A percentile compares a stretch with the other conserved stretches of the same genome.
These are phyloP conservation scores for Aspergillus tanneri DNA, from an alignment of 2,329 filamentous ascomycete species.

Conservation along the genomic window DNA sequence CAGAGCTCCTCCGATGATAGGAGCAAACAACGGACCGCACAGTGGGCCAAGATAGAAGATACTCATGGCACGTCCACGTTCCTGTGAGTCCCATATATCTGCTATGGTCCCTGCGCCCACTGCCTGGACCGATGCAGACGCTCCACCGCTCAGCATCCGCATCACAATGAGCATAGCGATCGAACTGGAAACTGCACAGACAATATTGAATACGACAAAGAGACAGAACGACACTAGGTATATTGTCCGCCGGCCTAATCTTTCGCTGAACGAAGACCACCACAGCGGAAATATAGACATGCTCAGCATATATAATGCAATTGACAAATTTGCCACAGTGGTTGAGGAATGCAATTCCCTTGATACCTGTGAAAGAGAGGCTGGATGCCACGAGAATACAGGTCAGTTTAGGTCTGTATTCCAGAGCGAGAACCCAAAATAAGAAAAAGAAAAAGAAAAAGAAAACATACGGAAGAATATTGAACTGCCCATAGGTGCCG, in stretches of 20 bases:
- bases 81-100: constrained; percentile 72
- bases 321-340: constrained; percentile 70
- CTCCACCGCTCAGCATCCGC: constrained; percentile 71
- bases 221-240: constrained; percentile 73
- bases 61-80: constrained; percentile 77
- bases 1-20: constrained; percentile 74
- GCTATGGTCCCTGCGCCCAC: constrained; percentile 81
- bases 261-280: constrained; percentile 81
- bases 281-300: constrained; percentile 84
- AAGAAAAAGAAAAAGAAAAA: too few species aligned
- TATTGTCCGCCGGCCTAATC: constrained; percentile 69
- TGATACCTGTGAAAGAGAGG: constrained; percentile 65
- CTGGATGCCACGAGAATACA: constrained; percentile 46
- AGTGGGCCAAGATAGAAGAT: constrained; percentile 79
- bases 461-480: constrained; percentile 78
- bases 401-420: neutral
- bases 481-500: constrained; percentile 77
- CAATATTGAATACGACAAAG: constrained; percentile 68
- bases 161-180: constrained; percentile 77
- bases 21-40: constrained; percentile 70
- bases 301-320: constrained; percentile 77
- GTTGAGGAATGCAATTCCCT: constrained; percentile 60
- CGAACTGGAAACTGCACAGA: constrained; percentile 66
- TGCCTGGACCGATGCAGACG: constrained; percentile 76
- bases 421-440: too few species aligned